These are phyloP conservation scores for Bacterosira constricta DNA, from an alignment of 108 stramenopile genomes.

Conservation along the genomic window DNA sequence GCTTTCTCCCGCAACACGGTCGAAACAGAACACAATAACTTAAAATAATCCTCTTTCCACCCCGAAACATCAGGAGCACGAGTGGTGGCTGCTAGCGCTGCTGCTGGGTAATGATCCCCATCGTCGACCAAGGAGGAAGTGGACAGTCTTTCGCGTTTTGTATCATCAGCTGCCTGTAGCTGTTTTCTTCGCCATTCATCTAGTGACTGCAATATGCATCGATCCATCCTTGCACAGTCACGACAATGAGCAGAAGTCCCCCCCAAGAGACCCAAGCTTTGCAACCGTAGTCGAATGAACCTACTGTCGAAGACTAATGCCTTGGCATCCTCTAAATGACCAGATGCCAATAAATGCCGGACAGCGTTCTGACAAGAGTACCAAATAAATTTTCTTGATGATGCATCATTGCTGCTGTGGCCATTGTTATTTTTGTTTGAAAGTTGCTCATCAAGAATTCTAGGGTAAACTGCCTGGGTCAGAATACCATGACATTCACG, in stretches of 20 bases:
- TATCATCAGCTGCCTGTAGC: slow-evolving; percentile 8
- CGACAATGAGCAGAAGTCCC: slow-evolving; percentile 22
- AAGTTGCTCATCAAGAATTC: neutral
- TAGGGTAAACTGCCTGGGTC: slow-evolving; percentile 7
- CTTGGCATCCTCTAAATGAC: slow-evolving; percentile 18
- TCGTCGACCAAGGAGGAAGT: slow-evolving; percentile 1
- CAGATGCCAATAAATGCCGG: slow-evolving; percentile 27
- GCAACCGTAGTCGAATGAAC: slow-evolving; percentile 24
- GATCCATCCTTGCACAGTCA: slow-evolving; percentile 25
- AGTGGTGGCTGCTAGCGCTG: neutral
- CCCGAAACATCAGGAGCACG: neutral
- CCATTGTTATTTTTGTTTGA: neutral
- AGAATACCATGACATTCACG: slow-evolving; percentile 36
- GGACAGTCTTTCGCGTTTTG: neutral
- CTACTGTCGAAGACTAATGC: neutral
- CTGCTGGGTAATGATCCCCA: neutral
- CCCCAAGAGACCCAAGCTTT: slow-evolving; percentile 16
- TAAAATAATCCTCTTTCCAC: slow-evolving; percentile 15
- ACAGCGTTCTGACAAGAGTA: slow-evolving; percentile 29
- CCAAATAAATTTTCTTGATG: slow-evolving; percentile 5
- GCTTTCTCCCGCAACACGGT: slow-evolving; percentile 11
- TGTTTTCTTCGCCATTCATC: slow-evolving; percentile 9
- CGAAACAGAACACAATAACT: slow-evolving; percentile 17
- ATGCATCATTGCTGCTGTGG: neutral
- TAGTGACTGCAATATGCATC: neutral